Evolutionary conservation across 345 rosid species (phyloP), one percentile per base, ranked within the genome.

Genomic region (Conringia planisiliqua): DNA sequence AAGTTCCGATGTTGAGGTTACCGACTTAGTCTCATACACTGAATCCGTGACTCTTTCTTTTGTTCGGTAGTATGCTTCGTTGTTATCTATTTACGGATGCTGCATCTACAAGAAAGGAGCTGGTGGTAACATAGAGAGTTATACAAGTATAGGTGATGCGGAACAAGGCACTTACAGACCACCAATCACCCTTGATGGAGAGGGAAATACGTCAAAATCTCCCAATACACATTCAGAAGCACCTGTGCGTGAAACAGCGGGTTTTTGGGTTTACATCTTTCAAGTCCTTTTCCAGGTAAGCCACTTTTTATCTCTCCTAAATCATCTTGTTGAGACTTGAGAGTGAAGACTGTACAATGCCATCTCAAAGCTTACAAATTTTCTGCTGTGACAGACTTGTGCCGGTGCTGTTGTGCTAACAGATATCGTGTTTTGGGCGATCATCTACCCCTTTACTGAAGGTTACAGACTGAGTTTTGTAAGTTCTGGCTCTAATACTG

Each of bases 371-470:
- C 72, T 77, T 17, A 50, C 32, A 32, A 55, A 14, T 26, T 63
- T 65, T 57, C 10, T 66, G 17, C 33, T 59, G 47, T 33, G 33
- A 40, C 78, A 95, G 99, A 86, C 77, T 57, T 85, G 86, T 80
- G 97, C 91, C 8, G 98, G 99, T 69, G 91, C 99, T 30, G 98
- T 84, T 55, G 66, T 92, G 77, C 87, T 95, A 40, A 95, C 98
- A 7, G 99, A 92, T 77, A 39, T 71, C 8, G 91, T 95, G 64
- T 95, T 95, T 84, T 95, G 99, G 99, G 81, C 70, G 71, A 2
- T 95, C 43, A 66, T 95, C 70, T 92, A 85, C 82, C 97, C 98
- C 2, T 83, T 86, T 77, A 76, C 93, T 36, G 4, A 66, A 66
- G 85, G 83, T 78, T 85, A 58, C 72, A 67, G 13, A 26, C 84